Base-by-base conservation (phyloP, 2,329 filamentous ascomycete genomes). In the Iodosphaeria phyllophila region DNA sequence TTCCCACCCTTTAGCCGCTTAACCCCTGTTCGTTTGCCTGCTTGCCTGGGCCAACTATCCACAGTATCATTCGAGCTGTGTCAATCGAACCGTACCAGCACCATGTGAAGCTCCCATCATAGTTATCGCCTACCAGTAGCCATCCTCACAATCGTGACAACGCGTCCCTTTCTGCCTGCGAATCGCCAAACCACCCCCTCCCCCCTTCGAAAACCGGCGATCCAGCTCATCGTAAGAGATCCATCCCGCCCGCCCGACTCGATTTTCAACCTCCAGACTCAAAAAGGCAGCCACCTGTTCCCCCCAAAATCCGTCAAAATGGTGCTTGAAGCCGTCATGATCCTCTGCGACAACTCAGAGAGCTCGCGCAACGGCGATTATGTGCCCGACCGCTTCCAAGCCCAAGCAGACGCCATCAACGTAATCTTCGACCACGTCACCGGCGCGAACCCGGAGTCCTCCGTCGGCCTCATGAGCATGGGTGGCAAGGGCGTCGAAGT, bases 271-370 rank as follows among this genome's bases (percentile, higher is more conserved):
- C 16, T 19, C n/a, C 25, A 15, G 28, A 21, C 18, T 24, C 28
- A 9, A 18, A 28, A 36, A 24, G 23, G 31, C 33, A 33, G n/a
- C 21, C 23, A 15, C 28, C 20, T 13, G 16, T 20, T 16, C 15
- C 24, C 13, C 29, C 30, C 21, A 24, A 14, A 24, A 35, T 42
- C 51, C 51, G 55, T 51, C 71, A 84, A 64, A 47, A 98, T 98
- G 89, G 79, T 75, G 56, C 74, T 98, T 55, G 89, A 98, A 73
- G 91, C 89, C 59, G 91, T 92, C 35, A 95, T 98, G 84, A 80
- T 98, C 53, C 74, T 95, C 65, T 82, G 95, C 45, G 89, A 98
- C 67, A 98, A 95, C 65, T 93, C 84, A 61, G 89, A 98, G 61
- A 84, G 78, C 59, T 92, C 82, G 61, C 74, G 89, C 49, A 98